Conservation (phyloP, 2,329 filamentous ascomycete genomes). For the Ascochyta lentis region DNA sequence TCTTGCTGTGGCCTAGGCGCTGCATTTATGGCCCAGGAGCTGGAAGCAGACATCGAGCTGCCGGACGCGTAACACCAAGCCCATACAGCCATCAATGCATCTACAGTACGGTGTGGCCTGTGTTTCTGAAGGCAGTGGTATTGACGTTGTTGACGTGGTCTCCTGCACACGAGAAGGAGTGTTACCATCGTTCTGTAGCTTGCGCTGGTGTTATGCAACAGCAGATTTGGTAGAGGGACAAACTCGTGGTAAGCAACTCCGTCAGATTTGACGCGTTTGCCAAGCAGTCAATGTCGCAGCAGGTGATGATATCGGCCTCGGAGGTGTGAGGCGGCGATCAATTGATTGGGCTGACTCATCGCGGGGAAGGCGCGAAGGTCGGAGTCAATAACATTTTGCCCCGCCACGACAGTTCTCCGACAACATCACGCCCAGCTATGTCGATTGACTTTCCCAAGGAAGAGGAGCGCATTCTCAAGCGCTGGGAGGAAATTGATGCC, state of each 20-base stretch:
- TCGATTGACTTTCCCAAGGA: slow-evolving; percentile 92
- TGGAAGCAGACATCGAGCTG: background rate
- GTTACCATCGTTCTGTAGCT: background rate
- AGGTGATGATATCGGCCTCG: background rate
- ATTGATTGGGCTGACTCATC: slow-evolving; percentile 11
- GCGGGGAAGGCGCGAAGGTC: slow-evolving; percentile 18
- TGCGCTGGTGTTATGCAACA: background rate
- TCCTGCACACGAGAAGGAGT: background rate
- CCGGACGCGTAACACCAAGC: background rate
- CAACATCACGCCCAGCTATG: slow-evolving; percentile 58
- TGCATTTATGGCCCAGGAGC: background rate
- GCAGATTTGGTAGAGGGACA: background rate
- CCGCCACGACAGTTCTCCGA: slow-evolving; percentile 28
- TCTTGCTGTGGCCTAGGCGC: background rate
- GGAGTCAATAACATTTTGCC: slow-evolving; percentile 24
- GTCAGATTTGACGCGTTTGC: background rate
- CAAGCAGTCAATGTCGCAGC: background rate
- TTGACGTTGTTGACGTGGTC: background rate
- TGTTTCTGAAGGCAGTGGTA: background rate
- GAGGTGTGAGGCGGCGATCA: slow-evolving; percentile 9
- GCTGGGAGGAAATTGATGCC: slow-evolving; percentile 91
- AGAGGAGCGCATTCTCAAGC: slow-evolving; percentile 82
- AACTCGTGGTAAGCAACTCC: background rate
- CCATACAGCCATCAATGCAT: background rate
- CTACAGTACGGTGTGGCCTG: background rate